phyloP scores from a whole-genome alignment of 1,284 basidiomycete species.

The Meripilus lineatus region DNA sequence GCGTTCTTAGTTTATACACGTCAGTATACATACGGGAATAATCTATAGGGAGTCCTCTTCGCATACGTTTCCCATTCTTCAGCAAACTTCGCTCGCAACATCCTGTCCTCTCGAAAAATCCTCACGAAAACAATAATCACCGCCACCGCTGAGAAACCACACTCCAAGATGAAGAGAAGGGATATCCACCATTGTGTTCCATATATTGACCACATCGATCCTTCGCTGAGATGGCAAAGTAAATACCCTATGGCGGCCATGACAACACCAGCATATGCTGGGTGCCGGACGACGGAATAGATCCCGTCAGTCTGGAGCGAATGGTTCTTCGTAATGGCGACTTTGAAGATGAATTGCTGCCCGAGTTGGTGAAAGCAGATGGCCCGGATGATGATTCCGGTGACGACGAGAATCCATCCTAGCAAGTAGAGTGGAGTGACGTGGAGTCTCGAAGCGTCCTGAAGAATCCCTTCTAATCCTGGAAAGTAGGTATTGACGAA shows the following conservation, averaged over 20 bases:
- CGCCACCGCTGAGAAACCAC: not conserved
- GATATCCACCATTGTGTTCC: not conserved
- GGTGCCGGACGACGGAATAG: slow-evolving; percentile 10
- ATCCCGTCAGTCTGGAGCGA: slow-evolving; percentile 5
- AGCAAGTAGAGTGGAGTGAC: too few relatives aligned
- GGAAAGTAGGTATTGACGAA: too few relatives aligned
- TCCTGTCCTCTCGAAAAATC: slow-evolving; percentile 7
- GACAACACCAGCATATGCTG: slow-evolving; percentile 5
- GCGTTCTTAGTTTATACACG: too few relatives aligned
- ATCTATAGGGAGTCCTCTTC: slow-evolving; percentile 8
- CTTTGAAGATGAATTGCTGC: slow-evolving; percentile 9
- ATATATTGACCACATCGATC: slow-evolving; percentile 5
- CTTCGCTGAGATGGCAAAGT: not conserved
- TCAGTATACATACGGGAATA: slow-evolving; percentile 12
- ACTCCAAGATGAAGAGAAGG: not conserved
- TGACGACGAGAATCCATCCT: not conserved
- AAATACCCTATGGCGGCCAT: not conserved
- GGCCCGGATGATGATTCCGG: not conserved
- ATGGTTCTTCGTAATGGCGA: slow-evolving; percentile 4
- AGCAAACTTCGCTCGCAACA: slow-evolving; percentile 12
- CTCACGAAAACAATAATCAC: not conserved
- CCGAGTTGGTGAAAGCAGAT: slow-evolving; percentile 2
- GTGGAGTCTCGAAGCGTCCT: too few relatives aligned
- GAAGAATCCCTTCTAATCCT: too few relatives aligned
- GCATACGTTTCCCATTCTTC: slow-evolving; percentile 13